Evolutionary conservation across 1,139 yeast species (phyloP).

Genomic region (Debaryomyces singareniensis): DNA sequence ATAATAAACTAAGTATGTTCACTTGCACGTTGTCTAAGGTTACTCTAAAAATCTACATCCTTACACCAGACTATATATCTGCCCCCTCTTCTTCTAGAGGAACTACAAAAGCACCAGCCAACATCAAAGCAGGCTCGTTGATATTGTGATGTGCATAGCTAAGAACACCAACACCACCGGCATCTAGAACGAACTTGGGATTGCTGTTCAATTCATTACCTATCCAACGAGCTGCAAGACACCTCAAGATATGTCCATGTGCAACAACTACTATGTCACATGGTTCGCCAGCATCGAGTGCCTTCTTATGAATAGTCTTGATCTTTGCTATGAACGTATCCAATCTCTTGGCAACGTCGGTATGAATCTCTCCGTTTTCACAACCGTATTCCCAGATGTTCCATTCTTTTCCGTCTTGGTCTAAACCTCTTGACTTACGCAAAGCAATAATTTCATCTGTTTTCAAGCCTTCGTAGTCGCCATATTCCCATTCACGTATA

Average conservation of each 20-base stretch:
- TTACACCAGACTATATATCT: slow-evolving; percentile 11
- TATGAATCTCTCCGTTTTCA: slow-evolving; percentile 74
- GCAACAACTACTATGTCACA: slow-evolving; percentile 81
- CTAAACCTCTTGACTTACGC: slow-evolving; percentile 59
- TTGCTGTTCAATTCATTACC: slow-evolving; percentile 49
- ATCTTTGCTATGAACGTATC: slow-evolving; percentile 64
- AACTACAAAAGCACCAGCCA: slow-evolving; percentile 75
- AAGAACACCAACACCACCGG: slow-evolving; percentile 92
- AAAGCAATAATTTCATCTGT: slow-evolving; percentile 59
- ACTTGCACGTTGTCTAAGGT: slow-evolving; percentile 1
- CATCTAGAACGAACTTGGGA: slow-evolving; percentile 81
- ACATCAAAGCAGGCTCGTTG: slow-evolving; percentile 77
- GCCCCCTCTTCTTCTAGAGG: slow-evolving; percentile 49
- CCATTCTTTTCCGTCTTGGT: slow-evolving; percentile 43
- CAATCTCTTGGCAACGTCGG: slow-evolving; percentile 60
- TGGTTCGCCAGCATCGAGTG: slow-evolving; percentile 45
- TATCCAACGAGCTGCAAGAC: slow-evolving; percentile 87
- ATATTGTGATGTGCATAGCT: slow-evolving; percentile 82
- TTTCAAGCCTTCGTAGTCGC: slow-evolving; percentile 83
- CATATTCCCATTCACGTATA: slow-evolving; percentile 91
- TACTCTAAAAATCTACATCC: neutral
- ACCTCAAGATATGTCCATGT: slow-evolving; percentile 89
- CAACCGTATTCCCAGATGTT: slow-evolving; percentile 90
- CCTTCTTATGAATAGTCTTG: slow-evolving; percentile 53
- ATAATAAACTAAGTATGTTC: no score